Conservation (phyloP, 805 yeast species). For the Saccharomycopsis schoenii region DNA sequence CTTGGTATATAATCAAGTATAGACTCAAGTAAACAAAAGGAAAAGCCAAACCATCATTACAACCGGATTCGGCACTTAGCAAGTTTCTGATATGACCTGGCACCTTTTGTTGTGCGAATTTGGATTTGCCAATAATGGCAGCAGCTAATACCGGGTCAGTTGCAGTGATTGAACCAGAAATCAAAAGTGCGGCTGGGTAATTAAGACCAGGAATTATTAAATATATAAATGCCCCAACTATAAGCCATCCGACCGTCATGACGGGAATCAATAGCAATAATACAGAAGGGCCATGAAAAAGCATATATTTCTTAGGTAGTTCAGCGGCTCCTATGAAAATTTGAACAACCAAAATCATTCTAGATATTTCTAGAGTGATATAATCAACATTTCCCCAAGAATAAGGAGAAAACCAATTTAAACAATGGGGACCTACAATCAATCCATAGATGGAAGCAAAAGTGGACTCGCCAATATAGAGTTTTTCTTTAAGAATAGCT, state of each 20-base stretch:
- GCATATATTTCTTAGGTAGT: constrained; percentile 81
- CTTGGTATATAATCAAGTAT: constrained; percentile 55
- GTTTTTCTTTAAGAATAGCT: constrained; percentile 67
- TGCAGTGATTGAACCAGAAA: constrained; percentile 86
- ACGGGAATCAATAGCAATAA: constrained; percentile 68
- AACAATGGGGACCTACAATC: constrained; percentile 79
- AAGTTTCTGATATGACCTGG: constrained; percentile 87
- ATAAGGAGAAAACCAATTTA: constrained; percentile 73
- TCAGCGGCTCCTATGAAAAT: constrained; percentile 93
- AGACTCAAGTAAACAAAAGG: constrained; percentile 74
- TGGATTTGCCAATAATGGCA: constrained; percentile 90
- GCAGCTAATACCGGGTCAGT: constrained; percentile 94
- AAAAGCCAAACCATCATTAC: constrained; percentile 94
- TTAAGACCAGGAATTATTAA: constrained; percentile 60
- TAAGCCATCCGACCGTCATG: constrained; percentile 84
- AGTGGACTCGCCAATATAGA: constrained; percentile 86
- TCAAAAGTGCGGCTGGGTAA: constrained; percentile 61
- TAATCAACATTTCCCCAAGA: constrained; percentile 80
- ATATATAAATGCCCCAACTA: constrained; percentile 75
- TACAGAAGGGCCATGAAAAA: constrained; percentile 72
- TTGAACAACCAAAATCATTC: constrained; percentile 80
- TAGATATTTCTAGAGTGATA: constrained; percentile 72
- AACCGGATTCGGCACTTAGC: constrained; percentile 77
- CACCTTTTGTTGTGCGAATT: constrained; percentile 73
- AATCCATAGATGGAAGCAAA: constrained; percentile 80